Percentiles rank a stretch among this genome's conserved stretches.
phyloP scores from a whole-genome alignment of 805 yeast species.

The Candida caryicola region DNA sequence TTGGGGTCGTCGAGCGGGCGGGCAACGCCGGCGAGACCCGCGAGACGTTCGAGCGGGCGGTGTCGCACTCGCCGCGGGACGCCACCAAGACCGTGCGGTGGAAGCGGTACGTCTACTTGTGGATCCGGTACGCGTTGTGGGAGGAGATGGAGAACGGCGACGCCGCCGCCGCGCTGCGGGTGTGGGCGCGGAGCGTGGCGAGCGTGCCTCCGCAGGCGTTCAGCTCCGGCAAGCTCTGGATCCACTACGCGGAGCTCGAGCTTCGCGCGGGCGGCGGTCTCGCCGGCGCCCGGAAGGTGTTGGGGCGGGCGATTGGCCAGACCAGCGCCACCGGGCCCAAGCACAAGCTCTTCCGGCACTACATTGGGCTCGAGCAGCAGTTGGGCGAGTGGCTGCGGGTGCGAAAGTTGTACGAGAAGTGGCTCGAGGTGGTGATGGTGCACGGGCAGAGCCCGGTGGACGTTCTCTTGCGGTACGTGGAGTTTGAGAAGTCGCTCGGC shows the following conservation, averaged over 20 bases:
- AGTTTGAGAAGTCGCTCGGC: constrained; percentile 62
- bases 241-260: constrained; percentile 66
- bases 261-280: constrained; percentile 52
- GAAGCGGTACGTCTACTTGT: constrained; percentile 67
- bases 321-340: constrained; percentile 45
- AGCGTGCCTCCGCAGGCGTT: constrained; percentile 57
- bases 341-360: constrained; percentile 54
- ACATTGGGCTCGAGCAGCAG: constrained; percentile 63
- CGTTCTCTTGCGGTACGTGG: constrained; percentile 64
- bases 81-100: constrained; percentile 42
- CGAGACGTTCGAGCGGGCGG: constrained; percentile 45
- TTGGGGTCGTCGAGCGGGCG: constrained; percentile 48
- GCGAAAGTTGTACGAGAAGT: constrained; percentile 66
- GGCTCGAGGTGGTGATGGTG: constrained; percentile 42
- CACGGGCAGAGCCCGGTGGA: constrained; percentile 8
- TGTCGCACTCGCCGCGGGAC: constrained; percentile 36
- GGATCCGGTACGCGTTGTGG: constrained; percentile 64
- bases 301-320: constrained; percentile 72
- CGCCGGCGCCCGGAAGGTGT: constrained; percentile 55
- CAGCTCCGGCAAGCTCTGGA: constrained; percentile 76
- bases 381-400: constrained; percentile 81
- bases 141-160: constrained; percentile 52
- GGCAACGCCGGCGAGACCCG: constrained; percentile 23
- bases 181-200: constrained; percentile 50
- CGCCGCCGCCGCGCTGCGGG: constrained; percentile 42